Evolutionary conservation across 1,284 basidiomycete species (phyloP).

Genomic region (Volvariella volvacea): DNA sequence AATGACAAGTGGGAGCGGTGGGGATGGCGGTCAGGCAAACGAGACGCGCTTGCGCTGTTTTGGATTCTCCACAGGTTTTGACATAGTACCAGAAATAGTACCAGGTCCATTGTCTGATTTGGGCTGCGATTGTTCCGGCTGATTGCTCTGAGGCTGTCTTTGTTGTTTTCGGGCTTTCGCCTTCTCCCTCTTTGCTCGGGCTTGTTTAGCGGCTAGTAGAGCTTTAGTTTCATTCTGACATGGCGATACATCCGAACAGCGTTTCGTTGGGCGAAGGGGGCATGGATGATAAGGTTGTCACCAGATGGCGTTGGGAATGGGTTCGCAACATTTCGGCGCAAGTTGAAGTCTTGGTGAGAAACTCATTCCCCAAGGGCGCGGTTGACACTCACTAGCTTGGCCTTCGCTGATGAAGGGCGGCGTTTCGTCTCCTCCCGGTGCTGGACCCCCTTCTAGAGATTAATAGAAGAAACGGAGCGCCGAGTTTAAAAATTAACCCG

Average conservation of each 20-base stretch:
- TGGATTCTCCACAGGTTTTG: neutral
- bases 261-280: neutral
- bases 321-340: no score
- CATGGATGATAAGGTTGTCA: no score
- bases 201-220: neutral
- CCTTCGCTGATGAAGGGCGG: slow-evolving; percentile 1
- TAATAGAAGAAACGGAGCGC: no score
- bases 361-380: no score
- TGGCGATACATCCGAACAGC: neutral
- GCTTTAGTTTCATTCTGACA: neutral
- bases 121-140: neutral
- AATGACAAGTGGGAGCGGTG: no score
- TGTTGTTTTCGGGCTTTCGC: neutral
- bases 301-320: no score
- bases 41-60: neutral
- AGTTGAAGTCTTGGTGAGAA: no score
- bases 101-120: neutral
- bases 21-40: neutral
- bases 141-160: neutral
- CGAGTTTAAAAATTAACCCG: no score
- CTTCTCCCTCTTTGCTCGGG: neutral
- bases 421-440: neutral
- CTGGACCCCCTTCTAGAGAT: neutral
- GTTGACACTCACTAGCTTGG: slow-evolving; percentile 6
- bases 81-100: neutral